phyloP scores from a whole-genome alignment of 2,329 filamentous ascomycete genomes.

The Apiospora malaysiana region DNA sequence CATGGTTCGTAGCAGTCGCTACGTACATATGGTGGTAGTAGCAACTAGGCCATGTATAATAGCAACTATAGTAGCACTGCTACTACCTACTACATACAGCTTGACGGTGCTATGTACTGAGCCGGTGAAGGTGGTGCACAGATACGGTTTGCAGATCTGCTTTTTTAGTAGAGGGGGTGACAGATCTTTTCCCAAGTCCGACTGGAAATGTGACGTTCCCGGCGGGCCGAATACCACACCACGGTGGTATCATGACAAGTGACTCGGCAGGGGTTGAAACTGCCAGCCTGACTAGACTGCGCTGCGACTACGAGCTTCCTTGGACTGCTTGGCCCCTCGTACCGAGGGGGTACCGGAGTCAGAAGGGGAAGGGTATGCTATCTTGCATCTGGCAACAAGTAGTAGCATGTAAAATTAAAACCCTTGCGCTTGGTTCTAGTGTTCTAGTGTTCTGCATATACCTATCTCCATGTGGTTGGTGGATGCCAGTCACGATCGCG shows the following conservation, averaged over 20 bases:
- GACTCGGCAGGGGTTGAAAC: constrained; percentile 9
- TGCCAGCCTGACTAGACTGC: background rate
- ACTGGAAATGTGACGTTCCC: background rate
- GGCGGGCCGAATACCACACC: background rate
- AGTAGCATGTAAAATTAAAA: too few relatives aligned
- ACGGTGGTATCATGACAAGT: background rate
- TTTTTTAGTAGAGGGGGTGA: background rate
- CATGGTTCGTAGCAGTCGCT: background rate
- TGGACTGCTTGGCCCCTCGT: constrained; percentile 11
- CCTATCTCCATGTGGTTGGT: background rate
- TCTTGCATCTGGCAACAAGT: too few relatives aligned
- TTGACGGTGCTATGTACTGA: background rate
- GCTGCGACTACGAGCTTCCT: background rate
- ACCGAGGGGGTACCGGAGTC: background rate
- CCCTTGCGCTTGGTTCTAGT: background rate
- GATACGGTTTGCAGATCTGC: constrained; percentile 6
- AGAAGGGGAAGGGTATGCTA: background rate
- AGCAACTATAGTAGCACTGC: background rate
- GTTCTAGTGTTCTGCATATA: background rate
- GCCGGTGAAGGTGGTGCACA: background rate
- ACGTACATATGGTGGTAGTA: too few relatives aligned
- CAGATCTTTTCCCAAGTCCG: background rate
- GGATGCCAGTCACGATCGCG: background rate
- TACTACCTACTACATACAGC: background rate
- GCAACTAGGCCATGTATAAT: too few relatives aligned